Evolutionary conservation across 768 basidiomycete species (phyloP).

Genomic region (Collybiopsis luxurians): DNA sequence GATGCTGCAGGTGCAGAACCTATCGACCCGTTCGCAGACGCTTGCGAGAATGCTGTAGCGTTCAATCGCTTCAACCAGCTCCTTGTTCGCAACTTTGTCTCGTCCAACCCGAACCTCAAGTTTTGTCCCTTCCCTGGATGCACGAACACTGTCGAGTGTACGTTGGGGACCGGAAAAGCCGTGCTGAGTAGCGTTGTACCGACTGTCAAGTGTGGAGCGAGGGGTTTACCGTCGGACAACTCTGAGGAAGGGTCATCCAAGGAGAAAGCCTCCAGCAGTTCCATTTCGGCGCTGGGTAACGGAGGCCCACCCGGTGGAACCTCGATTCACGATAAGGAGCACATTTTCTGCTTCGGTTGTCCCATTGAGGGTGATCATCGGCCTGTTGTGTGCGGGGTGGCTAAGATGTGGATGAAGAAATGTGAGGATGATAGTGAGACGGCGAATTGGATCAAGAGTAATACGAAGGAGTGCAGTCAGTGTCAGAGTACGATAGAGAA

Average conservation of each 20-base stretch:
- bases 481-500: constrained; percentile 99
- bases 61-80: constrained; percentile 82
- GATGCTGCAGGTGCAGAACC: background rate
- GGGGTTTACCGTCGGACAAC: constrained; percentile 36
- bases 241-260: constrained; percentile 10
- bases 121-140: constrained; percentile 97
- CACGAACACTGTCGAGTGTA: constrained; percentile 91
- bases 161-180: constrained; percentile 71
- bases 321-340: constrained; percentile 40
- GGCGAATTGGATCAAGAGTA: constrained; percentile 99
- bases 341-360: constrained; percentile 96
- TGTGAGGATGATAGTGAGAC: constrained; percentile 98
- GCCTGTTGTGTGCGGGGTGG: constrained; percentile 85
- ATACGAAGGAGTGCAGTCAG: constrained; percentile 96
- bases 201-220: constrained; percentile 80
- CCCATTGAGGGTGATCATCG: constrained; percentile 85
- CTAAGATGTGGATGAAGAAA: constrained; percentile 94
- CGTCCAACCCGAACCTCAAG: constrained; percentile 75
- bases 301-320: background rate
- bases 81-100: constrained; percentile 86
- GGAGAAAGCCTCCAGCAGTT: constrained; percentile 4
- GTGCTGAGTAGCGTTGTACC: constrained; percentile 81
- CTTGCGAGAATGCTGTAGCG: constrained; percentile 44
- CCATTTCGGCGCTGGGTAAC: background rate
- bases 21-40: constrained; percentile 9